These are phyloP conservation scores for Tetrahymena elliotti DNA, from an alignment of 73 alveolate species.

Conservation along the genomic window DNA sequence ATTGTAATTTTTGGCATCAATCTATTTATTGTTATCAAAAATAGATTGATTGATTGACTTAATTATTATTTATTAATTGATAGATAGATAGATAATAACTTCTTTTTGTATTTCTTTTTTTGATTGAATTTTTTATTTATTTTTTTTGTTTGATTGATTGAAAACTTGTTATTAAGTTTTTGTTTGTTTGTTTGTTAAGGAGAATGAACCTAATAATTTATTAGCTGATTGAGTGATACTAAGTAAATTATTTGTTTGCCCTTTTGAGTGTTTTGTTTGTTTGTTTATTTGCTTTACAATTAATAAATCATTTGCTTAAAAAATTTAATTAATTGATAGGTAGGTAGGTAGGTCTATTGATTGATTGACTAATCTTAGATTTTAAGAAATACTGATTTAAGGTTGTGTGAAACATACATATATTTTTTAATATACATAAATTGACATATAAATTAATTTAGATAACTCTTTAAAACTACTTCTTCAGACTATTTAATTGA, in stretches of 20 bases:
- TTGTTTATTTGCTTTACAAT: neutral
- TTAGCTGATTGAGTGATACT: neutral
- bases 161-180: neutral
- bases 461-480: neutral
- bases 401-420: neutral
- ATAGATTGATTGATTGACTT: neutral
- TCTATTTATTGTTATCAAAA: neutral
- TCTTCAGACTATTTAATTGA: neutral
- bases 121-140: neutral
- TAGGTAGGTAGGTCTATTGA: too few species aligned
- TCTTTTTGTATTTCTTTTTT: neutral
- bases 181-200: too few species aligned
- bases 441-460: neutral
- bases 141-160: neutral
- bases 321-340: neutral
- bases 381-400: neutral
- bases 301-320: neutral
- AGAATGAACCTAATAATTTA: neutral
- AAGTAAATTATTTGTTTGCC: neutral
- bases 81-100: neutral
- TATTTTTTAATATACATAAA: neutral
- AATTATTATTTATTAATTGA: too few species aligned
- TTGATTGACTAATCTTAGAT: neutral
- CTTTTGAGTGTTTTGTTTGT: neutral
- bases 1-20: neutral